Evolutionary conservation across 2,329 filamentous ascomycete species (phyloP).

Genomic region (Chaetomiaceae sp.): DNA sequence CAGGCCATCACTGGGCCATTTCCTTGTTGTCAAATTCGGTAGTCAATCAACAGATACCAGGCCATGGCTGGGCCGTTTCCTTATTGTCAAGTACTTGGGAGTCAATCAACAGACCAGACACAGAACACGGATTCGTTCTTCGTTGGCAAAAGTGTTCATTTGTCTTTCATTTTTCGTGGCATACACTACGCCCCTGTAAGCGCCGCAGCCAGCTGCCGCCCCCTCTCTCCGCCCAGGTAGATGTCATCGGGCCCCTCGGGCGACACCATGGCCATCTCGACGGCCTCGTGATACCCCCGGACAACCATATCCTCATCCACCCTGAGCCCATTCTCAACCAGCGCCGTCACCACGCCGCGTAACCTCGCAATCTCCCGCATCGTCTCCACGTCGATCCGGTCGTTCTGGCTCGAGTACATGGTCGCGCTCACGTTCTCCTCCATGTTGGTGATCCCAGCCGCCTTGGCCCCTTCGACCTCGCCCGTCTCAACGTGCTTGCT

Average conservation of each 20-base stretch:
- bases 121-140: too few relatives aligned
- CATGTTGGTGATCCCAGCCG: slow-evolving; percentile 66
- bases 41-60: too few relatives aligned
- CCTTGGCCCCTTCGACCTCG: slow-evolving; percentile 29
- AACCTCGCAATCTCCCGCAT: slow-evolving; percentile 85
- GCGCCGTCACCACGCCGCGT: slow-evolving; percentile 71
- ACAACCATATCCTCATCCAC: slow-evolving; percentile 90
- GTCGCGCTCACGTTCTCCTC: slow-evolving; percentile 81
- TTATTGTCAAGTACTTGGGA: too few relatives aligned
- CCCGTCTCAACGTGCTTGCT: slow-evolving; percentile 68
- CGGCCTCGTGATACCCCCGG: slow-evolving; percentile 73
- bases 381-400: slow-evolving; percentile 69
- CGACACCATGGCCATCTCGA: slow-evolving; percentile 65
- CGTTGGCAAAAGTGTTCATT: too few relatives aligned
- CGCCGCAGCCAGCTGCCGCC: slow-evolving; percentile 45
- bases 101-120: too few relatives aligned
- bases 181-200: slow-evolving; percentile 27
- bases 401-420: slow-evolving; percentile 94
- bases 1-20: too few relatives aligned
- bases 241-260: slow-evolving; percentile 51
- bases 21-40: background rate
- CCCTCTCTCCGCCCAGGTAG: slow-evolving; percentile 56
- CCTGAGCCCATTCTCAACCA: slow-evolving; percentile 75
- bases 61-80: too few relatives aligned
- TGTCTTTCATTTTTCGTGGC: background rate